Evolutionary conservation across 805 yeast species (phyloP), one percentile per base, ranked within the genome.

Genomic region (Sungouiella blattae): DNA sequence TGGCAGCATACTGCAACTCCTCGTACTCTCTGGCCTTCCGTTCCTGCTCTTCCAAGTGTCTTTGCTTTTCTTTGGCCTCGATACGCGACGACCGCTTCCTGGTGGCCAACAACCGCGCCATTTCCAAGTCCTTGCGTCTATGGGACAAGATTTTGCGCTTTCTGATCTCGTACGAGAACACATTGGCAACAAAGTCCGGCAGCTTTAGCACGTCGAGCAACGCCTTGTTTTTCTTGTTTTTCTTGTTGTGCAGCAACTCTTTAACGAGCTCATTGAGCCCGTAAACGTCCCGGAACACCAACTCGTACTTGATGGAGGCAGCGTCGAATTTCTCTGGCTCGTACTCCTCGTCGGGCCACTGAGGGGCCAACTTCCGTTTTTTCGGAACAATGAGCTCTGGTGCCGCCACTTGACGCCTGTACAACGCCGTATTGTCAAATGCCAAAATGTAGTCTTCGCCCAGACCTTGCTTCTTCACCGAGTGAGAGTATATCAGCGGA

Each of bases 21-120:
- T 67, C 63, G 36, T 71, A 71, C 31, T 68, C 75, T 37, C 73
- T 66, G 30, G 67, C 67, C 38, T 66, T 69, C 20, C 62, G 54
- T 32, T 62, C 62, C 33, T 67, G 67, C 14, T 73, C 76, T 43
- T 83, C 87, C 41, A 78, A 83, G 30, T 53, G 62, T 36, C 55
- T 66, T 33, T 62, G 70, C 40, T 59, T 62, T 42, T 75, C 79
- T 49, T 76, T 78, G 13, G 83, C 83, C 46, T 81, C 85, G 28
- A 85, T 57, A 57, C 93, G 71, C 1, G 87, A 77, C 0, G 91
- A 83, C 45, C 87, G 69, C 49, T 85, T 84, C 49, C 93, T 70
- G 37, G 83, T 75, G 4, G 79, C 79, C 50, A 85, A 58, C 36
- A 85, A 55, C 15, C 72, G 73, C 31, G 75, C 76, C 71, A 84